phyloP scores from a whole-genome alignment of 2,329 filamentous ascomycete genomes.

The Chrysosporium keratinophilum region DNA sequence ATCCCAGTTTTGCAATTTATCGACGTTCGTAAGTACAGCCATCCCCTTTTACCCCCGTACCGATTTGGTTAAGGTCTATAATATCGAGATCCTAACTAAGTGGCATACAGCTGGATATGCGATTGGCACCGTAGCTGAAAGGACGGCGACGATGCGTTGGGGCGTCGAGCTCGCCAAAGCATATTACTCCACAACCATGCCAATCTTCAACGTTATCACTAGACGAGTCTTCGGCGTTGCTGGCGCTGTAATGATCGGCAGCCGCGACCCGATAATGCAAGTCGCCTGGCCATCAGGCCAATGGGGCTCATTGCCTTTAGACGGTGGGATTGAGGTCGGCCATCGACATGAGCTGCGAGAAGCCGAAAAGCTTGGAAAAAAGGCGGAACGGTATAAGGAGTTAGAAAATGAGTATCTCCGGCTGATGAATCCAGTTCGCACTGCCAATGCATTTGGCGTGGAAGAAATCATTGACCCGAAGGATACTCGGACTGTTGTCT shows the following conservation, averaged over 20 bases:
- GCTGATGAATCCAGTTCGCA: slow-evolving; percentile 55
- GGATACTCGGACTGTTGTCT: slow-evolving; percentile 46
- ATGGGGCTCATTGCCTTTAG: slow-evolving; percentile 53
- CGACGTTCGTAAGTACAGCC: slow-evolving; percentile 41
- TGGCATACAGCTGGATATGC: slow-evolving; percentile 44
- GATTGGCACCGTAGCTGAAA: slow-evolving; percentile 53
- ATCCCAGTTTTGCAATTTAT: slow-evolving; percentile 54
- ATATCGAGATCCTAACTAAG: slow-evolving; percentile 9
- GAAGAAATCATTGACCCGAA: slow-evolving; percentile 57
- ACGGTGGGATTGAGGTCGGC: slow-evolving; percentile 55
- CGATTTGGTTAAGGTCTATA: not conserved
- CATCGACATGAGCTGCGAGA: slow-evolving; percentile 51
- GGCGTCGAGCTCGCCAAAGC: slow-evolving; percentile 51
- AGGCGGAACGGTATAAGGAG: slow-evolving; percentile 45
- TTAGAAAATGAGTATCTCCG: slow-evolving; percentile 51
- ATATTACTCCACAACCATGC: slow-evolving; percentile 53
- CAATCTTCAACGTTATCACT: slow-evolving; percentile 54
- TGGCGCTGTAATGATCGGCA: slow-evolving; percentile 54
- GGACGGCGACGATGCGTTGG: slow-evolving; percentile 55
- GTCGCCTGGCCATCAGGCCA: slow-evolving; percentile 55
- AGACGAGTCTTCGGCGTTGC: slow-evolving; percentile 54
- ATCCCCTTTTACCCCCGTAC: not conserved
- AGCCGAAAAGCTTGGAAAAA: slow-evolving; percentile 42
- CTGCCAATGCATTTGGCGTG: slow-evolving; percentile 53
- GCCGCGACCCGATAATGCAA: slow-evolving; percentile 49